Percentiles rank a stretch among this genome's conserved stretches.
These are phyloP conservation scores for Saccharum officinarum DNA, from an alignment of 176 grass and related monocot genomes.

Conservation along the genomic window DNA sequence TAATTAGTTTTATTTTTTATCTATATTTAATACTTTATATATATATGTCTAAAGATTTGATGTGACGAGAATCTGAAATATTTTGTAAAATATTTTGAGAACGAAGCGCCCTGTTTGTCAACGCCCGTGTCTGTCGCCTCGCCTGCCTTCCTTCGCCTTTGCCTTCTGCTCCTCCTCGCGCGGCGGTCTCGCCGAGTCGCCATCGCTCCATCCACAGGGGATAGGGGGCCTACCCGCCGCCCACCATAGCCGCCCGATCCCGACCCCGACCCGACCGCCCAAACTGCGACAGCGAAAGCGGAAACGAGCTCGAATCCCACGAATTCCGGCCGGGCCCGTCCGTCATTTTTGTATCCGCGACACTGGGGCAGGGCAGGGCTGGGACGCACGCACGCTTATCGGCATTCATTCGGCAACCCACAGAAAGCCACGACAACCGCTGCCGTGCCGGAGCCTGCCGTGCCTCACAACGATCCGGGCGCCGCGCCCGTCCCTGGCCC, in stretches of 20 bases:
- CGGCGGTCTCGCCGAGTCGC: constrained; percentile 12
- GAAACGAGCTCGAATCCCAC: neutral
- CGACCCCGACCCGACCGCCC: neutral
- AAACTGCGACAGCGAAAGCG: neutral
- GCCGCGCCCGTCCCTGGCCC: neutral
- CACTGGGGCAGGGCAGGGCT: no score
- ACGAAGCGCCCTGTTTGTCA: no score
- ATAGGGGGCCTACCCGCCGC: neutral
- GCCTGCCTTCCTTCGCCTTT: neutral
- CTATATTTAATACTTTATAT: no score
- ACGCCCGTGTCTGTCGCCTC: neutral
- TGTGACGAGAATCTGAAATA: no score
- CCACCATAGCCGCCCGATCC: neutral
- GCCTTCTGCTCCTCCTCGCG: neutral
- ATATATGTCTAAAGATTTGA: no score
- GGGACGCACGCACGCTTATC: constrained; percentile 6
- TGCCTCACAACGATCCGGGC: constrained; percentile 3
- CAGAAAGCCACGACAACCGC: neutral
- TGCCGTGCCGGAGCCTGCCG: neutral
- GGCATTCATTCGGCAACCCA: neutral
- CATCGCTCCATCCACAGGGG: neutral
- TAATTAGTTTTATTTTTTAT: no score
- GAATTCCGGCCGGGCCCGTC: neutral
- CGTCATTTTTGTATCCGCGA: neutral
- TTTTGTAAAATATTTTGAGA: no score